Evolutionary conservation across 2,329 filamentous ascomycete species (phyloP), one percentile per base, ranked within the genome.

Genomic region (Pseudogymnoascus sp.): DNA sequence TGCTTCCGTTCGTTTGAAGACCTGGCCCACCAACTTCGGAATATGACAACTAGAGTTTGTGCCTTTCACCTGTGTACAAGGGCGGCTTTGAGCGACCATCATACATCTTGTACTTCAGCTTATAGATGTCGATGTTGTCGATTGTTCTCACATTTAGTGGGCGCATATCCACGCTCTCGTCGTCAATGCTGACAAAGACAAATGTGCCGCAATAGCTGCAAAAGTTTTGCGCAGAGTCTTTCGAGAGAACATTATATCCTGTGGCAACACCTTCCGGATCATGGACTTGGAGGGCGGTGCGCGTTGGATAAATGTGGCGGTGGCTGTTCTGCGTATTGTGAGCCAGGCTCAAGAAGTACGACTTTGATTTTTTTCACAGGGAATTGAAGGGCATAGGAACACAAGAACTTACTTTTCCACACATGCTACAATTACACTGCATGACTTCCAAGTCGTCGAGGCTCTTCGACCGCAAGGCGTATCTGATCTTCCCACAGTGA

Each of bases 381-480:
- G 41, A 16, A 47, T 8, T 2, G 14, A 47, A 6, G 6, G 8
- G 25, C 8, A 7, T 12, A 30, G 16, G 16, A 6, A 34, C 14
- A 16, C 28, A 12, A 30, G 7, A 9, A 61, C 64, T 8, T 62
- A 67, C 66, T 8, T 65, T 60, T 18, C 64, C 64, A 62, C 69
- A 70, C 34, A 67, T 58, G 57, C 65, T 68, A 60, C 69, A 70
- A 47, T 68, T 67, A 39, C 68, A 70, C 12, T 43, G 37, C 8
- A 66, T 64, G 8, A 66, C 59, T 37, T 64, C 60, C 25, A 63
- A 32, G 16, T 64, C 50, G n/a, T 67, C 61, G 14, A 68, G 60
- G 4, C 63, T 47, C n/a, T 65, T 64, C 4, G 65, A 60, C 4
- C 50, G 28, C 16, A 68, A 58, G 8, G 61, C 63, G 58, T 65